Percentiles rank a stretch among this genome's conserved stretches.
phyloP scores from a whole-genome alignment of 768 basidiomycete genomes.

The Agaricus blazei region DNA sequence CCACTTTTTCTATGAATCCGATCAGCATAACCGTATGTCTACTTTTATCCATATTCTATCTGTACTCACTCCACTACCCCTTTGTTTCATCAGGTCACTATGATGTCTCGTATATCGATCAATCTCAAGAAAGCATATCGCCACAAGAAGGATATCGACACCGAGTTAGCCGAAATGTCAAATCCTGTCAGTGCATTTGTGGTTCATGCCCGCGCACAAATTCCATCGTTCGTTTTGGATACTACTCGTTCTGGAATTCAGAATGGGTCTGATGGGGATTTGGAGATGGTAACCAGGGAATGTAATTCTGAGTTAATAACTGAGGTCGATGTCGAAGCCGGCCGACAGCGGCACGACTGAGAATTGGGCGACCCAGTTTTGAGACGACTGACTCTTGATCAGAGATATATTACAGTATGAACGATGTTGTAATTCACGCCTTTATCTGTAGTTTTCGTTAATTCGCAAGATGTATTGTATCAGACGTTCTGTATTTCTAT shows the following conservation, averaged over 20 bases:
- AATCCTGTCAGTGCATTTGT: neutral
- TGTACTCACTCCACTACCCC: neutral
- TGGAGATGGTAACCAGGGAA: neutral
- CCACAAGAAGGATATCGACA: conserved; percentile 14
- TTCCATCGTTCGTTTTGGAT: neutral
- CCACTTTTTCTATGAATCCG: neutral
- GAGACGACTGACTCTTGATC: too few relatives aligned
- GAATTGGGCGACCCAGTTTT: too few relatives aligned
- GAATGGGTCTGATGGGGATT: neutral
- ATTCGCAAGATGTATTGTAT: too few relatives aligned
- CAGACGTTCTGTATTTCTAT: too few relatives aligned
- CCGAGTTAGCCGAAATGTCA: neutral
- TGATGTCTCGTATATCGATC: conserved; percentile 68
- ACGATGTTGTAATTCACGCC: too few relatives aligned
- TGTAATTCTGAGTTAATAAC: neutral
- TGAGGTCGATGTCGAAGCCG: neutral
- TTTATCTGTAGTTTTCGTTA: too few relatives aligned
- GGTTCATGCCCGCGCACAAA: neutral
- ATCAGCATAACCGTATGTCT: conserved; percentile 5
- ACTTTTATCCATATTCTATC: neutral
- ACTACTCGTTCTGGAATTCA: neutral
- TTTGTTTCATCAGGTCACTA: conserved; percentile 38
- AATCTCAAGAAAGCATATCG: conserved; percentile 42
- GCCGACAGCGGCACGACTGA: neutral
- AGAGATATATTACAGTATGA: too few relatives aligned